Base-by-base conservation (phyloP, 176 grass and related monocot genomes). In the Paspalum notatum region DNA sequence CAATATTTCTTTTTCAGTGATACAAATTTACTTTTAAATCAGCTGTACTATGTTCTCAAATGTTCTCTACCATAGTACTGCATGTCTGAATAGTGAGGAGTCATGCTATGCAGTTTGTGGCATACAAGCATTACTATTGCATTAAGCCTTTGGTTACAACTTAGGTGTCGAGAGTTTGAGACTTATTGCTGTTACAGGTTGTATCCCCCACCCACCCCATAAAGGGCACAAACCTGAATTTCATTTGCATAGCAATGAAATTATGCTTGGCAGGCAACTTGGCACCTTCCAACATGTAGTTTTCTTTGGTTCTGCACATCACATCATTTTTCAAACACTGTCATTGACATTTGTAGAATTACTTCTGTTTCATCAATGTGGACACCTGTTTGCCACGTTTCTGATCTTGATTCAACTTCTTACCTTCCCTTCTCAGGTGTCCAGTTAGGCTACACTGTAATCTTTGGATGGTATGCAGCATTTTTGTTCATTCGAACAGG, bases 401-500 rank as follows among this genome's bases (percentile, higher is more conserved):
- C 47, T 83, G 5, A 56, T 60, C 43, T 78, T 73, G 14, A 56
- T 47, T 69, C 79, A 11, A 76, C 75, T 59, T 45, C 0, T 50
- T 76, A 5, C 41, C 22, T 80, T 72, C 55, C 12, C n/a, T 83
- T 81, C 9, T 66, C 88, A 98, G 92, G 95, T 72, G 12, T 98
- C 64, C 95, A 98, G 66, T 81, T 98, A 87, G 88, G 95, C 61
- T 98, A 98, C 85, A 98, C 95, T 59, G 81, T 98, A 60, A 82
- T 91, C 63, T 98, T 98, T 84, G 95, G 95, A 68, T 98, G 95
- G 95, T 98, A 94, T 56, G 92, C 92, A 49, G 76, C 92, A 76
- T 98, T 98, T 91, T 81, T 98, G 39, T 98, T 94, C 81, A 92
- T 91, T 60, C 85, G 92, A 65, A 98, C 95, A 93, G 95, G 95